Evolutionary conservation across 176 grass and related monocot species (phyloP), one percentile per base, ranked within the genome.

Genomic region (Oryza officinalis): DNA sequence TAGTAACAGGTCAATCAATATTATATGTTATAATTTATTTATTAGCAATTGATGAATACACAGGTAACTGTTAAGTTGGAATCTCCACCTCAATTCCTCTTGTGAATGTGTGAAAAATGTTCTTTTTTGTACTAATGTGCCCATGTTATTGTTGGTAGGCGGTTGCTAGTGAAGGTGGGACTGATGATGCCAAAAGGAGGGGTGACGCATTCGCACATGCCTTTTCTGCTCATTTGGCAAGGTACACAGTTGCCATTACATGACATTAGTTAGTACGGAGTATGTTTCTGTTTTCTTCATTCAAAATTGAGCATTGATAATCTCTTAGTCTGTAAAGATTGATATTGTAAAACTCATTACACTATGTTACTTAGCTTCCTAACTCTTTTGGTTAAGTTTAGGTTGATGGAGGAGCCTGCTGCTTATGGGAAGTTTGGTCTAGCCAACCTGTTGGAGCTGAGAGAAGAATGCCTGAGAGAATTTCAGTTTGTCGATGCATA

Each of bases 381-480:
- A 77, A 89, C 76, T 76, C 72, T 85, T 79, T 20, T 84, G 61
- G 30, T 38, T 80, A 80, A 67, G 49, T 83, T 88, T 91, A 98
- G 96, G 86, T 92, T 98, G 84, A 98, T 94, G 89, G 96, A 98
- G 87, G 96, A 98, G 63, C 96, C 93, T 54, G 87, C 96, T 74
- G 96, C 96, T 68, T 98, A 98, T 89, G 96, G 96, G 23, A 98
- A 98, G 74, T 95, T 98, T 13, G 93, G 96, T 44, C 78, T 98
- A 85, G 96, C 86, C 63, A 83, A 98, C 81, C 89, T 98, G 66
- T 87, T 98, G 80, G 96, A 98, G 74, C 84, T 98, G 57, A 93
- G 96, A 85, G 96, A 98, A 92, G 96, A 98, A 90, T 98, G 96
- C 69, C 84, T 98, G 60, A 95, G 96, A 88, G 96, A 98, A 88